These are phyloP conservation scores for Histomonas meleagridis DNA, from an alignment of 208 protist genomes.

Conservation along the genomic window DNA sequence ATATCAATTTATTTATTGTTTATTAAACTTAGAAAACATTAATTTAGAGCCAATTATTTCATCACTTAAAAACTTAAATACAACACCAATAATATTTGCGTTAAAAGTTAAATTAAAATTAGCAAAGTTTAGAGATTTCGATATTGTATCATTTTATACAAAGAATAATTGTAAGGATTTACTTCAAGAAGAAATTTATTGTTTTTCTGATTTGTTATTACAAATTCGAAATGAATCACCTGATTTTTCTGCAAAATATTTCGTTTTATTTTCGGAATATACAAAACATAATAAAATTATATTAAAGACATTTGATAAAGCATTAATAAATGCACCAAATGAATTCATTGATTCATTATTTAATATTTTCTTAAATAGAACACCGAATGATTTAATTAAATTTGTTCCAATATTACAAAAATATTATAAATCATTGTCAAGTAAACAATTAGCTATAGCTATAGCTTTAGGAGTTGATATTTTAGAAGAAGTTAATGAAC, in stretches of 20 bases:
- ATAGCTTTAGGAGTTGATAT: neutral
- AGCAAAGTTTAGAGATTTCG: neutral
- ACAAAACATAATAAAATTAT: neutral
- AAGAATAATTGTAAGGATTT: neutral
- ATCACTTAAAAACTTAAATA: neutral
- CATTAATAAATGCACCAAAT: neutral
- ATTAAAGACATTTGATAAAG: neutral
- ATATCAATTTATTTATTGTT: neutral
- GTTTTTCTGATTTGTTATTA: neutral
- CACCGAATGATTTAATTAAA: neutral
- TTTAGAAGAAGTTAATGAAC: neutral
- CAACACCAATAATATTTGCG: neutral
- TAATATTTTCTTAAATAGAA: neutral
- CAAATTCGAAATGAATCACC: neutral
- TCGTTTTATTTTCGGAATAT: neutral
- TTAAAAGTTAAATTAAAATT: neutral
- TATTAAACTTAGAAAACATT: neutral
- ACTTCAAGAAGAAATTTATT: neutral
- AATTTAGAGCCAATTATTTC: neutral
- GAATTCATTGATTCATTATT: neutral
- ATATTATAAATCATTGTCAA: neutral
- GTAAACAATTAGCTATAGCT: neutral
- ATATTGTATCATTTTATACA: neutral
- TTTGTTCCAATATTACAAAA: neutral
- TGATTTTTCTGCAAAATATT: neutral